These are phyloP conservation scores for Aplosporella prunicola DNA, from an alignment of 2,329 filamentous ascomycete species.

Conservation along the genomic window DNA sequence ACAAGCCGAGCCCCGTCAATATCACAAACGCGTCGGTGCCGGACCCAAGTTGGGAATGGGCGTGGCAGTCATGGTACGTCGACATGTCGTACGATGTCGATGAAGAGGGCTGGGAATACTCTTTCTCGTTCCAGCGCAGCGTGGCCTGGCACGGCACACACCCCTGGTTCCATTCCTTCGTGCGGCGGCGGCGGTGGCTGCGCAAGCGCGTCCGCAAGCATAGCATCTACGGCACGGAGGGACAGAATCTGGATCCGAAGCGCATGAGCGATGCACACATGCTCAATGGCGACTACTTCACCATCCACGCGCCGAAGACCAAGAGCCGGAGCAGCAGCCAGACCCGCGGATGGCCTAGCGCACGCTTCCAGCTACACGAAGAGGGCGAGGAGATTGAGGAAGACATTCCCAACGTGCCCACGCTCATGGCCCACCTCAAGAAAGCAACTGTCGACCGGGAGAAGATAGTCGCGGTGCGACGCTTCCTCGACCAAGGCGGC, in stretches of 20 bases:
- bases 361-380: not conserved
- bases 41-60: conserved; percentile 93
- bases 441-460: conserved; percentile 75
- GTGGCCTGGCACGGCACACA: conserved; percentile 71
- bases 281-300: conserved; percentile 71
- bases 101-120: conserved; percentile 93
- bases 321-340: not conserved
- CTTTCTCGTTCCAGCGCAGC: conserved; percentile 61
- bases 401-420: conserved; percentile 55
- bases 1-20: conserved; percentile 51
- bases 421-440: conserved; percentile 60
- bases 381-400: conserved; percentile 39
- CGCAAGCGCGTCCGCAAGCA: conserved; percentile 9
- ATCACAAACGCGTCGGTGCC: conserved; percentile 86
- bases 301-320: conserved; percentile 48
- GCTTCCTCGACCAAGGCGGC: conserved; percentile 67
- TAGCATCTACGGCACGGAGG: not conserved
- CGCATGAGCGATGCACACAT: conserved; percentile 48
- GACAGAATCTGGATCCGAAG: conserved; percentile 1
- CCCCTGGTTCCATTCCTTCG: conserved; percentile 90
- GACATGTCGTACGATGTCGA: conserved; percentile 77
- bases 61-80: conserved; percentile 61
- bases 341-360: not conserved
- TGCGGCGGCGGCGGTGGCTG: conserved; percentile 82
- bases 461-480: conserved; percentile 74